Evolutionary conservation across 2,329 filamentous ascomycete species (phyloP).

Genomic region (Fusarium coicis): DNA sequence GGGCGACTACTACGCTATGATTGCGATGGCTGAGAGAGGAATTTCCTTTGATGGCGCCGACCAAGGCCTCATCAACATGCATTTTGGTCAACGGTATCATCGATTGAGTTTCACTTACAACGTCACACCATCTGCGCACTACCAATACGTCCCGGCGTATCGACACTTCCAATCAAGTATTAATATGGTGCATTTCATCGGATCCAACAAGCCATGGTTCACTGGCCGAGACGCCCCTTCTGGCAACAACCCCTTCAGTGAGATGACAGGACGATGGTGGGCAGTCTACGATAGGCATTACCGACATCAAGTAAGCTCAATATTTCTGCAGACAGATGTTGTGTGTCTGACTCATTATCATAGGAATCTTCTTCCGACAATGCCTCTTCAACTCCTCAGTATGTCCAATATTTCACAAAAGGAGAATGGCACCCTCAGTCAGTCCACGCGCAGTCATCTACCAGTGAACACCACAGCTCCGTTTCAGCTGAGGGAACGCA

Average conservation of each 20-base stretch:
- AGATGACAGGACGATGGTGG: conserved; percentile 93
- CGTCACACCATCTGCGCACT: conserved; percentile 94
- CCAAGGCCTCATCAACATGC: conserved; percentile 94
- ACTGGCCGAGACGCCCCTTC: conserved; percentile 66
- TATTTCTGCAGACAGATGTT: not conserved
- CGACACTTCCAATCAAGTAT: conserved; percentile 91
- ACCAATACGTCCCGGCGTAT: conserved; percentile 97
- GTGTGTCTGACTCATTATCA: conserved; percentile 9
- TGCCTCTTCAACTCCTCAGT: conserved; percentile 42
- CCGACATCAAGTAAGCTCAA: conserved; percentile 59
- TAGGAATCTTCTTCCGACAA: conserved; percentile 34
- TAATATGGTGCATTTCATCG: conserved; percentile 94
- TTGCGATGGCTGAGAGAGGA: conserved; percentile 83
- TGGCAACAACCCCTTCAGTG: conserved; percentile 75
- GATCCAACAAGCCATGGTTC: conserved; percentile 88
- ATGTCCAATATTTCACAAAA: conserved; percentile 65
- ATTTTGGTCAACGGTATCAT: conserved; percentile 86
- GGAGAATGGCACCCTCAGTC: conserved; percentile 58
- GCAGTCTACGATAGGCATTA: conserved; percentile 92
- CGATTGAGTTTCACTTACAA: conserved; percentile 96
- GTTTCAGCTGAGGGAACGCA: conserved; percentile 3
- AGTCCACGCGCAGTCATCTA: conserved; percentile 32
- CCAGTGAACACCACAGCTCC: conserved; percentile 40
- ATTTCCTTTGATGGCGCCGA: conserved; percentile 98
- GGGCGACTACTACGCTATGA: conserved; percentile 87